These are phyloP conservation scores for Brassica cretica DNA, from an alignment of 345 rosid species.

Conservation along the genomic window DNA sequence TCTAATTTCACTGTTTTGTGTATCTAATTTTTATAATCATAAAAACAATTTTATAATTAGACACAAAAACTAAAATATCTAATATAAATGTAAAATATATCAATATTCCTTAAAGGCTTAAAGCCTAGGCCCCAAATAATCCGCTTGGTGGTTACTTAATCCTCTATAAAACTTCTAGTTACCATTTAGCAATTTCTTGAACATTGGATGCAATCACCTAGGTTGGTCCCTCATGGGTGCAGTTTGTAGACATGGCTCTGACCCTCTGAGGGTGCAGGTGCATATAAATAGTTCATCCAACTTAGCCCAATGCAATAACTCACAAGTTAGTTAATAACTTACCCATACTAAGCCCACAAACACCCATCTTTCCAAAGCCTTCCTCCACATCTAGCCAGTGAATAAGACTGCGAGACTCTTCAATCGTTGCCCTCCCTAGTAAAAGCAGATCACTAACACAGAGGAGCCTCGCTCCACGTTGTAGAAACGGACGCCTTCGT, in stretches of 20 bases:
- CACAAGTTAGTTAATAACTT: constrained; percentile 26
- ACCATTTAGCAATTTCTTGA: too few species aligned
- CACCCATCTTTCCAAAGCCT: constrained; percentile 92
- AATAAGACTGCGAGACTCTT: constrained; percentile 88
- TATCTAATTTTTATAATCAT: too few species aligned
- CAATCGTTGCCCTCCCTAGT: constrained; percentile 90
- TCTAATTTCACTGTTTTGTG: too few species aligned
- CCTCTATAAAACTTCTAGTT: too few species aligned
- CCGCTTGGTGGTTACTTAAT: too few species aligned
- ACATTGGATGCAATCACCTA: neutral
- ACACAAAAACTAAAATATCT: too few species aligned
- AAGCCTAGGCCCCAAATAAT: too few species aligned
- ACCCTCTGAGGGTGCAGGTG: neutral
- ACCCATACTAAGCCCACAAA: constrained; percentile 99
- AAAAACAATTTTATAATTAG: too few species aligned
- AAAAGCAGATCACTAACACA: constrained; percentile 96
- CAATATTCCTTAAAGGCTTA: too few species aligned
- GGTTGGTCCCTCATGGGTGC: neutral
- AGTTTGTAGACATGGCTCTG: neutral
- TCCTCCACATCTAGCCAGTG: constrained; percentile 81
- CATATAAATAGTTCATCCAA: neutral
- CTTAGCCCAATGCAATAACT: constrained; percentile 10
- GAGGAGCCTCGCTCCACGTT: constrained; percentile 78
- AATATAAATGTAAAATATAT: too few species aligned
- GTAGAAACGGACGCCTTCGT: constrained; percentile 81